Conservation (phyloP, 352 stramenopile species). For the Pythium apleroticum region DNA sequence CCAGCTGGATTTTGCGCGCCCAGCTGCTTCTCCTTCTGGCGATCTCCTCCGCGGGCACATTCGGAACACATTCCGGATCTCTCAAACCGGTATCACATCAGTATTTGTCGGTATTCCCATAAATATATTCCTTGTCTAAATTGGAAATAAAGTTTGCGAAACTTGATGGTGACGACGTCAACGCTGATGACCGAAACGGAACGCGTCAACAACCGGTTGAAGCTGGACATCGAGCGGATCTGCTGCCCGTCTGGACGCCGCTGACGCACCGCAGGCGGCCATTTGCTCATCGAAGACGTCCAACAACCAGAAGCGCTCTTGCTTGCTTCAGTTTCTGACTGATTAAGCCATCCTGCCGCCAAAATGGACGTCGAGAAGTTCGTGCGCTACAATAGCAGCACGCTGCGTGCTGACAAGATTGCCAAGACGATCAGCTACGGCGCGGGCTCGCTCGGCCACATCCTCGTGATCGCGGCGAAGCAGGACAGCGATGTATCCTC, state of each 20-base stretch:
- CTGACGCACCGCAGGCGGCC: constrained; percentile 14
- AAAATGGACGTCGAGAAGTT: constrained; percentile 73
- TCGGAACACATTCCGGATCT: constrained; percentile 4
- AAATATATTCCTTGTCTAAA: background rate
- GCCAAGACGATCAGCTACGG: constrained; percentile 85
- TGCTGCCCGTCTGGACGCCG: background rate
- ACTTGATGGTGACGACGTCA: constrained; percentile 22
- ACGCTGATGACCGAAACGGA: constrained; percentile 19
- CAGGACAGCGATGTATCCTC: constrained; percentile 52
- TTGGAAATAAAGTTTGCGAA: constrained; percentile 17
- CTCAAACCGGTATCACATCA: background rate
- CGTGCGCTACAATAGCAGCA: constrained; percentile 55
- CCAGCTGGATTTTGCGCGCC: constrained; percentile 8
- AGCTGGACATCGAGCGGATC: constrained; percentile 14
- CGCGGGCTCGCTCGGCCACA: constrained; percentile 47
- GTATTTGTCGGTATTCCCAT: background rate
- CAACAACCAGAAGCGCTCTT: background rate
- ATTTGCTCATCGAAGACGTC: background rate
- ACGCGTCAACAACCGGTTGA: constrained; percentile 27
- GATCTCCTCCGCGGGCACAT: background rate
- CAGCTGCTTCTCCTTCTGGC: background rate
- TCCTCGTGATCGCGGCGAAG: constrained; percentile 49
- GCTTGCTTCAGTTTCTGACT: constrained; percentile 6
- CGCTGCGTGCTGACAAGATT: constrained; percentile 73
- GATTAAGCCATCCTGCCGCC: background rate